Evolutionary conservation across 192 early-diverging fungal genomes (phyloP), one percentile per base, ranked within the genome.

Genomic region (Coemansia sp.): DNA sequence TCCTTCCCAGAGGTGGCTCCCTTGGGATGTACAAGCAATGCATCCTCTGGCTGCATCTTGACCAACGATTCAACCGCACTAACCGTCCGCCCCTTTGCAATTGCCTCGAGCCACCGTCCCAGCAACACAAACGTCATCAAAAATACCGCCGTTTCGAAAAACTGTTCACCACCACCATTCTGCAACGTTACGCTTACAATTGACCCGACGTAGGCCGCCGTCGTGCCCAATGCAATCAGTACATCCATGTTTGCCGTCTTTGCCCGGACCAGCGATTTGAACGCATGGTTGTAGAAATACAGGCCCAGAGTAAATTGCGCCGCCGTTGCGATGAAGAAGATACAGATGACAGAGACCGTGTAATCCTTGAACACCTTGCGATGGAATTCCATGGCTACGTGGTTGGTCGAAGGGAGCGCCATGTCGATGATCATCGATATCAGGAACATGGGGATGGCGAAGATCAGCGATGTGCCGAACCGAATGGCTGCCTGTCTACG

Each of bases 211-310:
- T 92, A 97, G 0, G 95, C 93, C 0, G 89, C 84, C 3, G 91
- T 73, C 0, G 97, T 99, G 5, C 94, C 92, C 29, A 99, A 72
- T 1, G 87, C 82, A 22, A 99, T 85, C 6, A 99, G 82, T 15
- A 96, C 91, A 58, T 99, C 97, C 97, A 99, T 99, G 37, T 91
- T 97, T 53, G 94, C 92, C 2, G 86, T 85, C 19, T 85, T 70
- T n/a, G 78, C 85, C 38, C 95, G 87, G 31, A 72, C 57, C 10
- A 96, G 62, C 20, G 94, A 87, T 62, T 90, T 90, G 73, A 83
- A 95, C 1, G 94, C 89, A 17, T 88, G 76, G 34, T 60, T 67
- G 62, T 94, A 91, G 70, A 98, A 98, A 28, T 88, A 82, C 27
- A 68, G 41, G 0, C 94, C 97, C 25, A 97, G 81, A 7, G 89